These are phyloP conservation scores for Garcileccinum viscosum DNA, from an alignment of 1,284 basidiomycete species.

Conservation along the genomic window DNA sequence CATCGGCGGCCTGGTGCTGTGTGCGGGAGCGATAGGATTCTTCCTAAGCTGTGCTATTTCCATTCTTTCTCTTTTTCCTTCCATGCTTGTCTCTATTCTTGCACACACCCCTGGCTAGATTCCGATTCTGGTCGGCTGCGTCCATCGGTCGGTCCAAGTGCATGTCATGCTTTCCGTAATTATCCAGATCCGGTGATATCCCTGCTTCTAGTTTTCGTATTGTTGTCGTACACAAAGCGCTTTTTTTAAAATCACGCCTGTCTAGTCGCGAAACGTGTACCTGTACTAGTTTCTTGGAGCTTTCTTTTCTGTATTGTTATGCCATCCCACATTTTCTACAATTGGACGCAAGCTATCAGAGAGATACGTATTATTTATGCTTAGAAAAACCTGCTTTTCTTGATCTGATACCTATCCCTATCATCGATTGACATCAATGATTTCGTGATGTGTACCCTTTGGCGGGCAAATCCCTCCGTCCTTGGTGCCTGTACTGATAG, in stretches of 20 bases:
- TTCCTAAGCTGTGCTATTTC: slow-evolving; percentile 13
- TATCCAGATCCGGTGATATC: slow-evolving; percentile 21
- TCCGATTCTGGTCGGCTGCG: slow-evolving; percentile 13
- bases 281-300: slow-evolving; percentile 35
- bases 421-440: no score
- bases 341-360: slow-evolving; percentile 16
- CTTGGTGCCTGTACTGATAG: slow-evolving; percentile 13
- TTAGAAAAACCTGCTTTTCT: slow-evolving; percentile 31
- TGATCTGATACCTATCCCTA: slow-evolving; percentile 30
- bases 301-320: slow-evolving; percentile 37
- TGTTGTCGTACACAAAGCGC: slow-evolving; percentile 35
- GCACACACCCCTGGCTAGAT: slow-evolving; percentile 25
- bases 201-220: slow-evolving; percentile 23
- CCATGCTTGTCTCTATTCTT: slow-evolving; percentile 25
- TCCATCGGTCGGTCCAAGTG: slow-evolving; percentile 6
- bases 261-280: slow-evolving; percentile 28
- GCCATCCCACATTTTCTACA: slow-evolving; percentile 19
- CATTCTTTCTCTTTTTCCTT: slow-evolving; percentile 2
- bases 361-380: slow-evolving; percentile 31
- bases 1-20: slow-evolving; percentile 28
- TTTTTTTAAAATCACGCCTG: slow-evolving; percentile 18
- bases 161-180: slow-evolving; percentile 23
- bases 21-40: slow-evolving; percentile 5
- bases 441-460: slow-evolving; percentile 22
- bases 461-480: slow-evolving; percentile 26